phyloP scores from a whole-genome alignment of 225 moss, liverwort and hornwort genomes.

The Polytrichum formosum region DNA sequence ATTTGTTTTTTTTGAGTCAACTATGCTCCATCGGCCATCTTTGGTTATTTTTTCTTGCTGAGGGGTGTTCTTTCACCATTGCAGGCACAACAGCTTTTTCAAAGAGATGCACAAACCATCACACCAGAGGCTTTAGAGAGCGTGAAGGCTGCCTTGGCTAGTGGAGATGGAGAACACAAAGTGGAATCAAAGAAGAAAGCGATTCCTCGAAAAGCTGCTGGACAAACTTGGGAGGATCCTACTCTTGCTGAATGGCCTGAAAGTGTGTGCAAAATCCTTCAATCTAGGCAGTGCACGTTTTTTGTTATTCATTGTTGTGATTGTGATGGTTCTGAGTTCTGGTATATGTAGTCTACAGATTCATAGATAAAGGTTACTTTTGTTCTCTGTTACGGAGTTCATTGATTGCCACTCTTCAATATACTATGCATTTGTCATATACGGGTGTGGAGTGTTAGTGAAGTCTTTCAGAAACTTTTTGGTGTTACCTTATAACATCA shows the following conservation, averaged over 20 bases:
- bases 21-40: too few relatives aligned
- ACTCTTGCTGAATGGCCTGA: slow-evolving; percentile 92
- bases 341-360: background rate
- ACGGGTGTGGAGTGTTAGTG: too few relatives aligned
- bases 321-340: slow-evolving; percentile 3
- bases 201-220: slow-evolving; percentile 84
- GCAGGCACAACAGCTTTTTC: slow-evolving; percentile 90
- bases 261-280: slow-evolving; percentile 36
- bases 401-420: too few relatives aligned
- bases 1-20: too few relatives aligned
- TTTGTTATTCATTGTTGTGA: background rate
- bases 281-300: background rate
- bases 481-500: too few relatives aligned
- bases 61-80: slow-evolving; percentile 11
- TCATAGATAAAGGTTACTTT: too few relatives aligned
- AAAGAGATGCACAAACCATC: slow-evolving; percentile 93
- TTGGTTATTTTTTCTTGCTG: background rate
- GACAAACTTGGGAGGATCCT: slow-evolving; percentile 73
- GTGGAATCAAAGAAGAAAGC: slow-evolving; percentile 81
- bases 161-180: slow-evolving; percentile 90
- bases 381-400: too few relatives aligned
- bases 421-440: too few relatives aligned
- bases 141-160: slow-evolving; percentile 93
- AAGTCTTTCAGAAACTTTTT: too few relatives aligned
- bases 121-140: slow-evolving; percentile 94